These are phyloP conservation scores for Beauveria pseudobassiana DNA, from an alignment of 2,329 filamentous ascomycete species.

Conservation along the genomic window DNA sequence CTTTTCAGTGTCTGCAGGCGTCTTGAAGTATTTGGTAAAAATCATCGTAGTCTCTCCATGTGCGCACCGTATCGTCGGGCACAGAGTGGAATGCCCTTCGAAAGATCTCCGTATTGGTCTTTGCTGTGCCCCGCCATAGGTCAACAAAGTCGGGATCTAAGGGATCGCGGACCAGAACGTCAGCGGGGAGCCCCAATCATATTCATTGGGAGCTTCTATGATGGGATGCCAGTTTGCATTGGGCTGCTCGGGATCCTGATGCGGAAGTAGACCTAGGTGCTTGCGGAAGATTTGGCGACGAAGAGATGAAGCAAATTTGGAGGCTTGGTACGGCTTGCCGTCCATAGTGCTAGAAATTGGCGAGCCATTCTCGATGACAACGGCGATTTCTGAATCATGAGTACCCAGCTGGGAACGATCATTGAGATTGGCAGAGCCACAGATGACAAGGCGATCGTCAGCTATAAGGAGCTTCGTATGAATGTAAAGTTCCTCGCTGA, in stretches of 20 bases:
- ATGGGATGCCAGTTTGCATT: conserved; percentile 68
- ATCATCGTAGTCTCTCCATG: conserved; percentile 65
- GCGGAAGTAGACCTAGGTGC: conserved; percentile 75
- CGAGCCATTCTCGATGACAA: conserved; percentile 73
- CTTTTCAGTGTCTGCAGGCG: conserved; percentile 37
- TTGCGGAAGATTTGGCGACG: conserved; percentile 85
- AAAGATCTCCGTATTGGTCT: conserved; percentile 74
- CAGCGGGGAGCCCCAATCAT: conserved; percentile 63
- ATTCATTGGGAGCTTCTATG: conserved; percentile 53
- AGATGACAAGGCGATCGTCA: conserved; percentile 75
- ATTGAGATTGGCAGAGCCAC: conserved; percentile 58
- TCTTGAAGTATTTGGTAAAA: conserved; percentile 62
- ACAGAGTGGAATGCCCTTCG: conserved; percentile 74
- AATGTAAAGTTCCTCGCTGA: conserved; percentile 56
- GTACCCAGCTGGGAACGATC: conserved; percentile 68
- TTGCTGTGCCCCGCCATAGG: conserved; percentile 67
- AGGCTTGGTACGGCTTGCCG: conserved; percentile 62
- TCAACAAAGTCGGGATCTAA: conserved; percentile 59
- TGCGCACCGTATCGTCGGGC: conserved; percentile 59
- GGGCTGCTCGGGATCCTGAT: conserved; percentile 60
- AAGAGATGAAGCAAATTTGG: conserved; percentile 69
- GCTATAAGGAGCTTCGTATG: conserved; percentile 69
- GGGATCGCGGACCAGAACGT: conserved; percentile 67
- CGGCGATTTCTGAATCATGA: conserved; percentile 86
- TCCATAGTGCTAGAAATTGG: conserved; percentile 66